Evolutionary conservation across 1,139 yeast genomes (phyloP).

Genomic region (Suhomyces yuchorum): DNA sequence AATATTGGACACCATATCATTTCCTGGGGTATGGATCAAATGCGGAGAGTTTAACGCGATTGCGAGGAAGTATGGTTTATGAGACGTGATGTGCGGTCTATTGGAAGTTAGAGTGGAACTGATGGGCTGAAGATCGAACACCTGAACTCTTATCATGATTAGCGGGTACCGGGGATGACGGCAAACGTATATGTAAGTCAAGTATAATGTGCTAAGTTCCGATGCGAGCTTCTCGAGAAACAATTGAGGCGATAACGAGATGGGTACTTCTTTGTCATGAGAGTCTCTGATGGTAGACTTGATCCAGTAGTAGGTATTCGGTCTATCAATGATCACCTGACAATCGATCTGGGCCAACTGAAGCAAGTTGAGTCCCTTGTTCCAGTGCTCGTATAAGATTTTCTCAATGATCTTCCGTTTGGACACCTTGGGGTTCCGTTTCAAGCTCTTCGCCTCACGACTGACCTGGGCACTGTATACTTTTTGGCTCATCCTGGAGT

Average conservation of each 20-base stretch:
- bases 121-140: conserved; percentile 55
- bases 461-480: conserved; percentile 29
- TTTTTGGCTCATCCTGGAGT: conserved; percentile 22
- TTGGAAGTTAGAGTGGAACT: conserved; percentile 18
- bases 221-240: conserved; percentile 52
- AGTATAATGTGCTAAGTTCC: conserved; percentile 51
- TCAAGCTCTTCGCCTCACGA: conserved; percentile 22
- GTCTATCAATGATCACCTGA: conserved; percentile 60
- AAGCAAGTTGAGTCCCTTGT: conserved; percentile 61
- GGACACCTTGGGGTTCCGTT: conserved; percentile 22
- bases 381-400: conserved; percentile 59
- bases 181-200: conserved; percentile 66
- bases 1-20: conserved; percentile 50
- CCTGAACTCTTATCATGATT: conserved; percentile 63
- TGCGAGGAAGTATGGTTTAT: conserved; percentile 65
- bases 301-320: conserved; percentile 56
- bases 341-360: conserved; percentile 77
- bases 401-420: conserved; percentile 53
- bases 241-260: conserved; percentile 42
- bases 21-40: conserved; percentile 58
- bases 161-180: conserved; percentile 65
- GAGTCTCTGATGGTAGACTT: conserved; percentile 55
- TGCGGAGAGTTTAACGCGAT: conserved; percentile 69
- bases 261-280: conserved; percentile 32
- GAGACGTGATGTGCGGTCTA: conserved; percentile 49